phyloP scores from a whole-genome alignment of 1,284 basidiomycete species.

The Boletellus sp. region DNA sequence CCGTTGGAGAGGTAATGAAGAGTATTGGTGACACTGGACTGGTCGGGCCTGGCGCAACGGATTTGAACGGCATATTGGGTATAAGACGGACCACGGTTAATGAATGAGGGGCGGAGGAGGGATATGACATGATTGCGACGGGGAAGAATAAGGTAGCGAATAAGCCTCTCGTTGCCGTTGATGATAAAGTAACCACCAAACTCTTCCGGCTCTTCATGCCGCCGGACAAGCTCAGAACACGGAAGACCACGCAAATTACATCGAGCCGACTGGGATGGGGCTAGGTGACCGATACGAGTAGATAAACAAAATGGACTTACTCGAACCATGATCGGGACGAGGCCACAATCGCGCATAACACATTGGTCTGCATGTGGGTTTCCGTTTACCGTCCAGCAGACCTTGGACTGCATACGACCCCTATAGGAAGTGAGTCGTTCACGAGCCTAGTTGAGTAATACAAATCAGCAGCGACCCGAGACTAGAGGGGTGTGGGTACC shows the following conservation, averaged over 20 bases:
- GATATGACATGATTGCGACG: slow-evolving; percentile 88
- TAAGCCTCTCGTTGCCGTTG: slow-evolving; percentile 98
- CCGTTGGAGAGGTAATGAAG: slow-evolving; percentile 97
- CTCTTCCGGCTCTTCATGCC: slow-evolving; percentile 96
- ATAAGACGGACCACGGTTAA: slow-evolving; percentile 92
- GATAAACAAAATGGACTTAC: slow-evolving; percentile 48
- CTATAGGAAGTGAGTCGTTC: slow-evolving; percentile 92
- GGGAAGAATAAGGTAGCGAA: slow-evolving; percentile 93
- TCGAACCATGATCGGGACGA: slow-evolving; percentile 95
- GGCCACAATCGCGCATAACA: slow-evolving; percentile 84
- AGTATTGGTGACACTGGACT: slow-evolving; percentile 91
- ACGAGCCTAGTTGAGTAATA: slow-evolving; percentile 59
- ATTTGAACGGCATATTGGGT: slow-evolving; percentile 94
- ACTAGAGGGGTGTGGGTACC: slow-evolving; percentile 42
- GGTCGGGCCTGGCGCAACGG: slow-evolving; percentile 89
- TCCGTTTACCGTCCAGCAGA: slow-evolving; percentile 79
- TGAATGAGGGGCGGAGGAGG: slow-evolving; percentile 82
- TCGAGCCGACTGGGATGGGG: slow-evolving; percentile 71
- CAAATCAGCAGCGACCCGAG: slow-evolving; percentile 6
- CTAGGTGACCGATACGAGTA: background rate
- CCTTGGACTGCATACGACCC: slow-evolving; percentile 85
- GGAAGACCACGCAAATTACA: slow-evolving; percentile 89
- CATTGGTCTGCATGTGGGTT: slow-evolving; percentile 71
- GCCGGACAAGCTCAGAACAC: slow-evolving; percentile 82
- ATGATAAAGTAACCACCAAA: slow-evolving; percentile 99